These are phyloP conservation scores for Neurospora sp. DNA, from an alignment of 495 filamentous ascomycete species.

Conservation along the genomic window DNA sequence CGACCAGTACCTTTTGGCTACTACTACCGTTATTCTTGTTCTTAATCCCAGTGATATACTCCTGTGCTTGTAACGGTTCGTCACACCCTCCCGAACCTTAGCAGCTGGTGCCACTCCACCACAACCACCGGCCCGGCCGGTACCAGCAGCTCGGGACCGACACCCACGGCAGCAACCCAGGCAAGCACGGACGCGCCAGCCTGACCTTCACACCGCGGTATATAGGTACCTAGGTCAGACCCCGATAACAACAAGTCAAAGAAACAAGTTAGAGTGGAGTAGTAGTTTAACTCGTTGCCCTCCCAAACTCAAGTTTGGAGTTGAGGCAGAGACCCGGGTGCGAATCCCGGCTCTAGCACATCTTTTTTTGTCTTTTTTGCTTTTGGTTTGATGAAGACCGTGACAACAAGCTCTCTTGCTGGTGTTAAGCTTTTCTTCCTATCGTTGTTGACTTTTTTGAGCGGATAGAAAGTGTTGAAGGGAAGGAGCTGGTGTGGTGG, in stretches of 20 bases:
- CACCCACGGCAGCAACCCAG: neutral
- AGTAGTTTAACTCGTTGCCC: slow-evolving; percentile 22
- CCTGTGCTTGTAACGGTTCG: no score
- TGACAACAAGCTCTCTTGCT: neutral
- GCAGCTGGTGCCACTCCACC: neutral
- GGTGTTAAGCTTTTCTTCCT: neutral
- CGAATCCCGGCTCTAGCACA: slow-evolving; percentile 16
- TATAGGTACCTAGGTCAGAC: neutral
- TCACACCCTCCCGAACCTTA: neutral
- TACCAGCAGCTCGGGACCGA: neutral
- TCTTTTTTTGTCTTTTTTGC: neutral
- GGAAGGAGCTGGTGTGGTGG: neutral
- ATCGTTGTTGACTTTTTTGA: neutral
- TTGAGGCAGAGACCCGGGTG: slow-evolving; percentile 15
- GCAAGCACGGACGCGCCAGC: neutral
- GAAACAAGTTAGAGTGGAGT: slow-evolving; percentile 13
- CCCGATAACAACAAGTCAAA: neutral
- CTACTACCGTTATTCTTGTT: no score
- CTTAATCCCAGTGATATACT: no score
- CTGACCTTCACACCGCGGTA: neutral
- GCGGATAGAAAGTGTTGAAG: neutral
- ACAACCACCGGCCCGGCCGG: neutral
- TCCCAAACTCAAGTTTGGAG: slow-evolving; percentile 7
- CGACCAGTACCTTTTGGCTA: no score
- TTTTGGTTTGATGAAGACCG: neutral